A percentile compares a stretch with the other conserved stretches of the same genome.
phyloP scores from a whole-genome alignment of 23 red algal genomes.

The Agarophyton chilense region DNA sequence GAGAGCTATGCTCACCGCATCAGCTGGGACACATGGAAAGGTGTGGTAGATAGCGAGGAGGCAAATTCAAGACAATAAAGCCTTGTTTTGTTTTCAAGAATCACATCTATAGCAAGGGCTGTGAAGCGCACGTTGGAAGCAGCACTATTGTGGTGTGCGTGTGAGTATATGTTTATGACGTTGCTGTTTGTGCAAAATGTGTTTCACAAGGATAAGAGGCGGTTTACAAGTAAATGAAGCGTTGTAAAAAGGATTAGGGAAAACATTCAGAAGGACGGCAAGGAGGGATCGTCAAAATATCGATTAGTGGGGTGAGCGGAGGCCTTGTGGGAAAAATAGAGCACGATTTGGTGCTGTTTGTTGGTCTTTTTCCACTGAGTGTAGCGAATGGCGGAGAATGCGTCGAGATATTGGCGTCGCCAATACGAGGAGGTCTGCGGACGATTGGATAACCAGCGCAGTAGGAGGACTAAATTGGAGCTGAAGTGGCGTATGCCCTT shows the following conservation, averaged over 20 bases:
- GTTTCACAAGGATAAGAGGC: too few relatives aligned
- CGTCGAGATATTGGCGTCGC: constrained; percentile 35
- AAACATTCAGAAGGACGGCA: neutral
- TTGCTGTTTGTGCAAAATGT: too few relatives aligned
- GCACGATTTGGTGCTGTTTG: constrained; percentile 2
- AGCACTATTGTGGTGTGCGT: too few relatives aligned
- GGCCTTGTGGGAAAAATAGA: constrained; percentile 27
- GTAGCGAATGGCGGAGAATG: constrained; percentile 2
- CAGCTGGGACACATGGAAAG: constrained; percentile 2
- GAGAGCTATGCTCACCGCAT: constrained; percentile 16
- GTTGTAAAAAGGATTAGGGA: too few relatives aligned
- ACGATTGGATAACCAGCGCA: constrained; percentile 43
- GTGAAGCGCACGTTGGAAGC: too few relatives aligned
- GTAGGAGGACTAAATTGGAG: constrained; percentile 24
- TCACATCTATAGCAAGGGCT: too few relatives aligned
- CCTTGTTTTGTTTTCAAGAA: neutral
- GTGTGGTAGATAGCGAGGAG: neutral
- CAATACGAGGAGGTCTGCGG: constrained; percentile 34
- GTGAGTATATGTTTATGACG: too few relatives aligned
- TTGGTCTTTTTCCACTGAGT: constrained; percentile 16
- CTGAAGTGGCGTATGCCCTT: neutral
- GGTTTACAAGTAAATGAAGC: too few relatives aligned
- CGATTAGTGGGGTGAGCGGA: neutral
- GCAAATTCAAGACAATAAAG: neutral
- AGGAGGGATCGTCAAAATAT: neutral